Percentiles rank a stretch among this genome's conserved stretches.
phyloP scores from a whole-genome alignment of 148 eudicot species.

The Cornus suecica region DNA sequence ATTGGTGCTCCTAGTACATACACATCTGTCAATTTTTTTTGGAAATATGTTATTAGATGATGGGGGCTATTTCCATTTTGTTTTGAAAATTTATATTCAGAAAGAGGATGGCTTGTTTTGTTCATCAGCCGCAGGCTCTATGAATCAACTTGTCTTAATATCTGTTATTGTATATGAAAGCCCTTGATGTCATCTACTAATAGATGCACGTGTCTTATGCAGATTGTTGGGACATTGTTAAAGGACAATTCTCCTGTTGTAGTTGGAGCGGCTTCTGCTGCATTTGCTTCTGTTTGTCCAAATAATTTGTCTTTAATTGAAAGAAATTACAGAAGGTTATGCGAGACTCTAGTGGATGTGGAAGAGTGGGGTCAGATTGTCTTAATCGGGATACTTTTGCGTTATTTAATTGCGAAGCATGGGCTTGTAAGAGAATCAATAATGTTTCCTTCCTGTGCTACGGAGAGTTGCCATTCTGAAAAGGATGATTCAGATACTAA shows the following conservation, averaged over 20 bases:
- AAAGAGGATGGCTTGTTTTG: not conserved
- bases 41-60: not conserved
- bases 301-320: constrained; percentile 77
- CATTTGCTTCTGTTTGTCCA: constrained; percentile 90
- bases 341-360: constrained; percentile 88
- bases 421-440: constrained; percentile 91
- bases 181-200: constrained; percentile 1
- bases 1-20: not conserved
- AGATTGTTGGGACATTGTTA: constrained; percentile 82
- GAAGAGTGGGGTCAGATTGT: constrained; percentile 99
- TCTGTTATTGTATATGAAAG: constrained; percentile 4
- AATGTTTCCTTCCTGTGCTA: constrained; percentile 45
- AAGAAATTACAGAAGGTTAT: constrained; percentile 60
- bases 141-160: not conserved
- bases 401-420: constrained; percentile 87
- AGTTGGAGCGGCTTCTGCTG: constrained; percentile 95
- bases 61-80: not conserved
- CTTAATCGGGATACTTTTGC: constrained; percentile 75
- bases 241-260: constrained; percentile 93
- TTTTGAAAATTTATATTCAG: not conserved
- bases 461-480: constrained; percentile 23
- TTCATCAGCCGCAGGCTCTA: not conserved
- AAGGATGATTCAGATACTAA: constrained; percentile 33
- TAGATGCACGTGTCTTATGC: constrained; percentile 27
- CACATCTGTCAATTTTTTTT: not conserved